phyloP scores from a whole-genome alignment of 164 flowering plant genomes.

The Tetrastigma voinierianum region DNA sequence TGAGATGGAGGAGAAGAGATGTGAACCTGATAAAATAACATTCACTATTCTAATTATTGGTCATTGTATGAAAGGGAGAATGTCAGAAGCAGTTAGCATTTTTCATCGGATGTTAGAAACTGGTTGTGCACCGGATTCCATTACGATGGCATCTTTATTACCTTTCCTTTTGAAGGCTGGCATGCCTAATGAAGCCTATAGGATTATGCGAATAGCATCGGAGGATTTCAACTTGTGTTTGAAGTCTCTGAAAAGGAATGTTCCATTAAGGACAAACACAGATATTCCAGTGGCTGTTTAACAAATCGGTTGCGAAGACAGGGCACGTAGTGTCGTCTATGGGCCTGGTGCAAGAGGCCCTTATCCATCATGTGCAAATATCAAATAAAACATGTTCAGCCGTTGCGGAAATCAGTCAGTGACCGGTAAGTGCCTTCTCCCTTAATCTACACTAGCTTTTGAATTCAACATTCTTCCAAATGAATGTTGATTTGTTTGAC shows the following conservation, averaged over 20 bases:
- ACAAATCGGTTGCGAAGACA: conserved; percentile 3
- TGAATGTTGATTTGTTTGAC: no score
- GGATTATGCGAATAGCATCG: conserved; percentile 31
- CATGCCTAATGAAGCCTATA: conserved; percentile 76
- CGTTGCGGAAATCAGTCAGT: not conserved
- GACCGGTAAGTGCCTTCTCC: conserved; percentile 7
- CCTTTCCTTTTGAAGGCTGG: conserved; percentile 85
- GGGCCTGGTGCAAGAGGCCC: not conserved
- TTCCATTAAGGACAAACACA: conserved; percentile 21
- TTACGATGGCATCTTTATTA: conserved; percentile 54
- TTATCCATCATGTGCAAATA: conserved; percentile 2
- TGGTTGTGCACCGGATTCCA: conserved; percentile 67
- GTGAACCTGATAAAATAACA: conserved; percentile 72
- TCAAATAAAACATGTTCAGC: conserved; percentile 7
- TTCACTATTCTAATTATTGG: conserved; percentile 90
- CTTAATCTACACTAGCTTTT: not conserved
- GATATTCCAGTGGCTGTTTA: conserved; percentile 62
- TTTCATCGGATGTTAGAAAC: conserved; percentile 61
- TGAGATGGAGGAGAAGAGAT: conserved; percentile 75
- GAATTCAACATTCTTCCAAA: not conserved
- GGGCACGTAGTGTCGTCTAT: not conserved
- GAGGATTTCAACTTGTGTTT: conserved; percentile 24
- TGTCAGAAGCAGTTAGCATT: conserved; percentile 64
- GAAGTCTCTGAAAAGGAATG: conserved; percentile 25
- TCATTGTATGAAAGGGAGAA: conserved; percentile 93